Evolutionary conservation across 116 monocot species (phyloP).

Genomic region (Dioscorea cayenensis): DNA sequence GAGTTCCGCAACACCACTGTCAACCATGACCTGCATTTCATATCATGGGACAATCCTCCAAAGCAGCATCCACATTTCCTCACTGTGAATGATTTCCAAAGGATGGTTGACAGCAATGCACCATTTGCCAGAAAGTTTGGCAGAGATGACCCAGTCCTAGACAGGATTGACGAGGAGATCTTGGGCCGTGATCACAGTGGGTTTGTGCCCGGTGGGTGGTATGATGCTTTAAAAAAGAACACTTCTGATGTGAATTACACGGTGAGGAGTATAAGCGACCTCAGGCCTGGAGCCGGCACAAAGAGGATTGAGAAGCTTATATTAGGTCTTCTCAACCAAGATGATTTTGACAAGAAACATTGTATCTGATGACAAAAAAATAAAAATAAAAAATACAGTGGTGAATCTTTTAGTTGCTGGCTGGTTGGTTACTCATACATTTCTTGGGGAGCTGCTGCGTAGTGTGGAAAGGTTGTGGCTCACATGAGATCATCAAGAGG

Average conservation of each 20-base stretch:
- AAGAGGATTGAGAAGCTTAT: constrained; percentile 38
- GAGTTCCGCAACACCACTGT: constrained; percentile 52
- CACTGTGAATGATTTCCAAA: constrained; percentile 31
- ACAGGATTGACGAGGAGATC: constrained; percentile 38
- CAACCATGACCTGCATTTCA: constrained; percentile 48
- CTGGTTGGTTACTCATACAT: background rate
- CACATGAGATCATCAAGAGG: too few relatives aligned
- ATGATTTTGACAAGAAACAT: constrained; percentile 49
- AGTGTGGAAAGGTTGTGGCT: too few relatives aligned
- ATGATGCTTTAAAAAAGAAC: constrained; percentile 14
- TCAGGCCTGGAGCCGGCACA: constrained; percentile 46
- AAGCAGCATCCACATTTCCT: constrained; percentile 65
- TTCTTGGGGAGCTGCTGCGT: too few relatives aligned
- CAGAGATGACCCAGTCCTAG: constrained; percentile 35
- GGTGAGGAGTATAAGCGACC: constrained; percentile 23
- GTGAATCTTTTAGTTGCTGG: background rate
- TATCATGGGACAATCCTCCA: constrained; percentile 49
- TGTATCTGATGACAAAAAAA: constrained; percentile 28
- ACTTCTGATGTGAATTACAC: constrained; percentile 2
- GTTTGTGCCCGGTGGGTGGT: constrained; percentile 42
- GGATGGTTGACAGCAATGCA: constrained; percentile 38
- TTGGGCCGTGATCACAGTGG: constrained; percentile 26
- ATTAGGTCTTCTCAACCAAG: constrained; percentile 30
- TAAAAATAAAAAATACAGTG: background rate
- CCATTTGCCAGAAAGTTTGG: constrained; percentile 42